These are phyloP conservation scores for Mycena vulgaris DNA, from an alignment of 768 basidiomycete genomes.

Conservation along the genomic window DNA sequence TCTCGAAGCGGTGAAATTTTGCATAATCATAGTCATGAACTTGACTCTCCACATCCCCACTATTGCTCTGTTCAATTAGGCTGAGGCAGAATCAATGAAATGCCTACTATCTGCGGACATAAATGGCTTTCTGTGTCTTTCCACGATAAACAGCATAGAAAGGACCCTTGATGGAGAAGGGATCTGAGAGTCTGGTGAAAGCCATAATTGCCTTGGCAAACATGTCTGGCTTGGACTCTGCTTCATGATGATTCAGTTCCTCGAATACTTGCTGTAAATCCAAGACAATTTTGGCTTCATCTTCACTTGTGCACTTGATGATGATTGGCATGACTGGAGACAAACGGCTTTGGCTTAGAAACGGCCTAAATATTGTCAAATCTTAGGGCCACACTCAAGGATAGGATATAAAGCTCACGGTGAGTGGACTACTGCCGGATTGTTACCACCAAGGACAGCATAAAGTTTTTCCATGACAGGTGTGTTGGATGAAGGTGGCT, in stretches of 20 bases:
- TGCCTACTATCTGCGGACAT: not conserved
- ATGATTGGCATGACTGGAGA: conserved; percentile 12
- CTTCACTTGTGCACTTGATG: conserved; percentile 3
- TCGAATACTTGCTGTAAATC: not conserved
- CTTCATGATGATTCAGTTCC: not conserved
- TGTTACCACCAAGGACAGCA: not conserved
- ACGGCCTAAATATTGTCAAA: not conserved
- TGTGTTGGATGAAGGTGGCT: no score
- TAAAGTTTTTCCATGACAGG: not conserved
- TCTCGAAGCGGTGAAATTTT: conserved; percentile 3
- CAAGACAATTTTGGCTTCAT: not conserved
- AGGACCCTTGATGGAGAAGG: not conserved
- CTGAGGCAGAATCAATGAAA: not conserved
- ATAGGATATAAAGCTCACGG: not conserved
- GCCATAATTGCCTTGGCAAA: conserved; percentile 1
- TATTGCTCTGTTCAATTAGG: no score
- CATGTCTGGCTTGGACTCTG: not conserved
- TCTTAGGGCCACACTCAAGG: conserved; percentile 1
- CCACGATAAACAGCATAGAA: conserved; percentile 21
- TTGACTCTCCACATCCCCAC: not conserved
- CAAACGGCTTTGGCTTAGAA: not conserved
- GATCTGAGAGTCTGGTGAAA: not conserved
- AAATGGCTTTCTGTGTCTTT: not conserved
- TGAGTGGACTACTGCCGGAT: not conserved
- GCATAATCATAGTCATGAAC: conserved; percentile 7